Evolutionary conservation across 371 early-diverging fungal genomes (phyloP).

Genomic region (Zychaea mexicana): DNA sequence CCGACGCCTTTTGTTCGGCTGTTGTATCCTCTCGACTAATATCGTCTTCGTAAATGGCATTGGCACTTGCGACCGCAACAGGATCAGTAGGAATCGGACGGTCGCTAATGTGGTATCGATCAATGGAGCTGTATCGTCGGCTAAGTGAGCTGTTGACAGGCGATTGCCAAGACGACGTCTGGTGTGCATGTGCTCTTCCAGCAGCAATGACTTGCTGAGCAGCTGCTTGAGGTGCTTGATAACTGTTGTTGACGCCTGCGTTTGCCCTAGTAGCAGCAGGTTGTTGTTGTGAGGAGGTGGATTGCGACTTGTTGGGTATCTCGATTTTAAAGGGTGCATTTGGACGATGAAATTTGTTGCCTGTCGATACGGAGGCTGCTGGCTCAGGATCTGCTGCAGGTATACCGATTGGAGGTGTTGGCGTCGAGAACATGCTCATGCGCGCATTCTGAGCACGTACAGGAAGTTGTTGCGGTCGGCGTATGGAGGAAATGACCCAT

Average conservation of each 20-base stretch:
- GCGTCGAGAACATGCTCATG: conserved; percentile 11
- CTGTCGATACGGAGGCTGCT: conserved; percentile 3
- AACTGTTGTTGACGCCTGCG: neutral
- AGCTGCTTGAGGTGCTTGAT: conserved; percentile 17
- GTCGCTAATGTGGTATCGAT: neutral
- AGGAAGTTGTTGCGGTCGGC: conserved; percentile 49
- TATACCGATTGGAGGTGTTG: neutral
- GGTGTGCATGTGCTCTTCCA: conserved; percentile 30
- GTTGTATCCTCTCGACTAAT: neutral
- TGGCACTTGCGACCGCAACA: neutral
- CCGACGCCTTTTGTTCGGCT: neutral
- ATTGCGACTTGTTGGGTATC: conserved; percentile 30
- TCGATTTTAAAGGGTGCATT: conserved; percentile 41
- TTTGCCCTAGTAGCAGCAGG: neutral
- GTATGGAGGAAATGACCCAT: conserved; percentile 53
- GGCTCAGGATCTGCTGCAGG: neutral
- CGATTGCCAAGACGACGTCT: conserved; percentile 18
- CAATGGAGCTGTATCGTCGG: conserved; percentile 5
- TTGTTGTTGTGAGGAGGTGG: conserved; percentile 3
- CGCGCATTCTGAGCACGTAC: conserved; percentile 34
- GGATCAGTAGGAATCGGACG: neutral
- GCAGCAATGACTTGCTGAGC: conserved; percentile 37
- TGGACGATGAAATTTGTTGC: conserved; percentile 29
- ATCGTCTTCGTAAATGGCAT: conserved; percentile 1
- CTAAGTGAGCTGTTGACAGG: conserved; percentile 7